Base-by-base conservation (phyloP, 106 monocot genomes). In the Allium fistulosum region DNA sequence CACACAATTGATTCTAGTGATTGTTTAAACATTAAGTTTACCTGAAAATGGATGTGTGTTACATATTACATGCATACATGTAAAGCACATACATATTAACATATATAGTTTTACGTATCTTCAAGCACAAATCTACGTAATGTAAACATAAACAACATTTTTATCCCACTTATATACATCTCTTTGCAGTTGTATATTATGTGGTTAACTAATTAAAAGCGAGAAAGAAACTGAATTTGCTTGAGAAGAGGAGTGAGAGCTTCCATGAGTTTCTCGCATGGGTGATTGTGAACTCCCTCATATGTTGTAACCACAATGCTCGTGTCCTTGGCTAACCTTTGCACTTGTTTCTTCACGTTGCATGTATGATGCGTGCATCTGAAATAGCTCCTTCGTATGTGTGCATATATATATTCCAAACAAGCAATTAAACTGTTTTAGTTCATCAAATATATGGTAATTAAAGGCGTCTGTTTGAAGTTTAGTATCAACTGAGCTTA, bases 261-360 rank as follows among this genome's bases (percentile, higher is more conserved):
- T 69, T 94, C 94, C 94, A 94, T 94, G 17, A 94, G 71, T 63
- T 94, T 94, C 74, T 94, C 94, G 15, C 84, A 90, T 3, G 94
- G 94, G 71, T 94, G 94, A 71, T 94, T 94, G 78, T 94, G 94
- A 3, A 90, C 84, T 51, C 94, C 94, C 63, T 94, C 94, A 57
- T 94, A 94, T 1, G 94, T 94, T 10, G 94, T 94, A 28, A 90
- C 94, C 48, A 94, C 94, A 15, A 94, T 79, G 77, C 82, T 85
- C 16, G 79, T 80, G 61, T 94, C 94, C 70, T 80, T 87, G 0
- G 89, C 71, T 8, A 86, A 62, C n/a, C 93, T 76, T 46, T 93
- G 93, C 5, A 93, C 84, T 57, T 93, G 88, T 68, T 93, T 89
- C 79, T 93, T 93, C 75, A 89, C 89, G 9, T 84, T 80, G 81